Base-by-base conservation (phyloP, 2,329 filamentous ascomycete species). In the Fusarium irregulare region DNA sequence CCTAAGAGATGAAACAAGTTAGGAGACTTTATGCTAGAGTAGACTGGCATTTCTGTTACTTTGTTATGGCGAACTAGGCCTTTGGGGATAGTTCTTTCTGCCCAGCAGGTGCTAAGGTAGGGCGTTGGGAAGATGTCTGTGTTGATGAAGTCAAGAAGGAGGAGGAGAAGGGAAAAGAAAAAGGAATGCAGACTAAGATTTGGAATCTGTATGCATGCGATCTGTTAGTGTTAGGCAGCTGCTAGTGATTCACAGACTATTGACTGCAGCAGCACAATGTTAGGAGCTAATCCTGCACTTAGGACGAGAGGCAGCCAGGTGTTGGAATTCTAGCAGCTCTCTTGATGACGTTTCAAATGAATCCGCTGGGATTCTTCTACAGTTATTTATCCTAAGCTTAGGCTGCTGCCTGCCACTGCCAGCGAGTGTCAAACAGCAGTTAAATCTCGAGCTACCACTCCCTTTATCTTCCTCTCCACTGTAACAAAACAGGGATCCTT, bases 271-370 rank as follows among this genome's bases (percentile, higher is more conserved):
- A 37, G 34, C 34, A 37, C 34, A 37, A 37, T 18, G 1, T 6
- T 5, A 37, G 34, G 16, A 0, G 34, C 34, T n/a, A 37, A 1
- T n/a, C 5, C 16, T 37, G 1, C 34, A 37, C 34, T 37, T 6
- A 4, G 9, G 16, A n/a, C 0, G 34, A n/a, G 34, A n/a, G 34
- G 0, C 34, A 37, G 4, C 34, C 16, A 37, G 34, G 16, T n/a
- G 34, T 37, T n/a, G 4, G 0, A 4, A 2, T 2, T 6, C 4
- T n/a, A 4, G 9, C 16, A 11, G 1, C 3, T n/a, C 34, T 37
- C 34, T 11, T 37, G 9, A n/a, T 6, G 3, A 37, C 3, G 34
- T 6, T 37, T n/a, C 9, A 6, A 1, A 37, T 1, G 6, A 37
- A n/a, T 37, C 34, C 5, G 16, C 34, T n/a, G 0, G 0, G 11